Evolutionary conservation across 2,329 filamentous ascomycete genomes (phyloP).

Genomic region (Ustulina deusta): DNA sequence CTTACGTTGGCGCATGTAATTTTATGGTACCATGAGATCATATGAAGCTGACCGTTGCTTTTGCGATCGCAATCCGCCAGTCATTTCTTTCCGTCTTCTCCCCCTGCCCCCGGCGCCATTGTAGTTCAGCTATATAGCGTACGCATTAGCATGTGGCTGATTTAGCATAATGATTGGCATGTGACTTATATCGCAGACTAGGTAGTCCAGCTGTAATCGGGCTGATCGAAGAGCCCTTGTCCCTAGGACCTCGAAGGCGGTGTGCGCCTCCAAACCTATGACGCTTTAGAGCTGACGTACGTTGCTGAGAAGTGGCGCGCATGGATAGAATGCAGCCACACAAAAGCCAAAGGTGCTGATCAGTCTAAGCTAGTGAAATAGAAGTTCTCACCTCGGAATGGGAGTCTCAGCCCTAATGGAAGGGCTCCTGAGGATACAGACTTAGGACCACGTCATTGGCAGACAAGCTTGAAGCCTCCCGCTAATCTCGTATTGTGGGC

Average conservation of each 20-base stretch:
- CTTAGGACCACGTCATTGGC: neutral
- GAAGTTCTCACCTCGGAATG: neutral
- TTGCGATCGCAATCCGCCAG: neutral
- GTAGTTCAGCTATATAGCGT: constrained; percentile 19
- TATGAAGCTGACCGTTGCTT: constrained; percentile 22
- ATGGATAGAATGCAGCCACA: constrained; percentile 5
- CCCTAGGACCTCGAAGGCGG: neutral
- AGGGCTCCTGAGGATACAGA: neutral
- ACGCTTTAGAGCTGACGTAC: constrained; percentile 24
- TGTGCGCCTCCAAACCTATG: neutral
- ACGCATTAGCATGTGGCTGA: constrained; percentile 6
- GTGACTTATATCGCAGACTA: neutral
- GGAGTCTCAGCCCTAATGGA: neutral
- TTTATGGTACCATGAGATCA: constrained; percentile 14
- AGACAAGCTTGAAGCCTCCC: neutral
- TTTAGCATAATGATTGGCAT: constrained; percentile 2
- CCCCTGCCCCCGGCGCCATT: constrained; percentile 1
- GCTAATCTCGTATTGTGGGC: neutral
- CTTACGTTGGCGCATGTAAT: constrained; percentile 32
- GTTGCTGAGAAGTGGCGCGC: neutral
- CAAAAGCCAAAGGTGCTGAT: neutral
- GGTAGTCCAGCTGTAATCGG: neutral
- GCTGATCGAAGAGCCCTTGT: neutral
- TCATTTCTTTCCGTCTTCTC: too few relatives aligned
- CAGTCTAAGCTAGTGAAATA: neutral